Evolutionary conservation across 805 yeast genomes (phyloP), one percentile per base, ranked within the genome.

Genomic region (Candida coquimbonensis): DNA sequence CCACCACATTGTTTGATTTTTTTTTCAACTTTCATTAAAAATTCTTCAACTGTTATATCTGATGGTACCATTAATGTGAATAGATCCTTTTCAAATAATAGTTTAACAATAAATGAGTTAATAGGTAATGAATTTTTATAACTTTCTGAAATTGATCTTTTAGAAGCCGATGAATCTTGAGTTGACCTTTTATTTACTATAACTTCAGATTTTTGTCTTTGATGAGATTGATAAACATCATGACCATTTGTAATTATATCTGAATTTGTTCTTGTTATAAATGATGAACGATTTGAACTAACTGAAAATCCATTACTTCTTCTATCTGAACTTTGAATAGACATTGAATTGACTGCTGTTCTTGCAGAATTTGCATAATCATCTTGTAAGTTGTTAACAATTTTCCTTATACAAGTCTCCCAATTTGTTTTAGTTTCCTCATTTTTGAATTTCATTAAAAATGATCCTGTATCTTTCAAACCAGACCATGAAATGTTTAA

Each of bases 401-500:
- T 63, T 40, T 62, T 65, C 48, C 81, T 74, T 50, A 85, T 70
- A 50, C 88, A 77, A 3, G 69, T 61, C 48, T 78, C 87, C 98
- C 98, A 93, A 62, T 83, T 91, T 47, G 74, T 75, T 52, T 95
- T 73, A 16, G 74, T 72, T 62, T 93, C 98, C 57, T 90, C 97
- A 43, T 83, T 83, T 49, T 83, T 76, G 64, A 88, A 88, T 46
- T 87, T 75, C 60, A 93, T 73, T 16, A 88, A 78, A 55, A 93
- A 89, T 17, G 87, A 80, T 13, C 96, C 96, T 27, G 86, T 81
- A 53, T 90, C 97, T 56, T 80, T 81, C 43, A 83, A 80, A 9
- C 96, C 93, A n/a, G 81, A 78, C 93, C 93, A 86, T 14, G 86
- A 76, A 11, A 84, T 75, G 34, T 82, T 76, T 53, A 84, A 66